A percentile compares a stretch with the other conserved stretches of the same genome.
Conservation (phyloP, 2,329 filamentous ascomycete species). For the Fusarium sp. region DNA sequence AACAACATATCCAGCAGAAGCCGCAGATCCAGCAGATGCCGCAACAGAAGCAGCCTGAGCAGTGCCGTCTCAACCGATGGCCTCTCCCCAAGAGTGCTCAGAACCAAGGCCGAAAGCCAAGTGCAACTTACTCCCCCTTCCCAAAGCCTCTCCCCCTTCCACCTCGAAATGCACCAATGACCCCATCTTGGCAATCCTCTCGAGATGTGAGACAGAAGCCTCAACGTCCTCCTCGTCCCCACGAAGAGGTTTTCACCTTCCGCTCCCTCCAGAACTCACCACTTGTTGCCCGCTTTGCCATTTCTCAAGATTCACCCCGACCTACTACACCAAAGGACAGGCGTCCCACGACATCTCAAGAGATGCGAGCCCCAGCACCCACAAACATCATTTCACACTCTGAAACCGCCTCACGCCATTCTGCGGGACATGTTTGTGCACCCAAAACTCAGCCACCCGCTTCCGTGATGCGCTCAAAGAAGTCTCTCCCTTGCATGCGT, state of each 20-base stretch:
- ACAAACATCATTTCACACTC: conserved; percentile 23
- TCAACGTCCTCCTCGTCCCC: conserved; percentile 44
- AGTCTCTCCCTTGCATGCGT: conserved; percentile 42
- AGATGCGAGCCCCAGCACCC: conserved; percentile 9
- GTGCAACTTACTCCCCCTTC: conserved; percentile 53
- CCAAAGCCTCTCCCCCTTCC: conserved; percentile 51
- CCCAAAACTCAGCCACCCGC: conserved; percentile 22
- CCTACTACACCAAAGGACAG: conserved; percentile 28
- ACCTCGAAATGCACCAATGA: conserved; percentile 41
- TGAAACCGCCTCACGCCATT: conserved; percentile 36
- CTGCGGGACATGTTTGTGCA: conserved; percentile 36
- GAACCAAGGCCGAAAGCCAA: conserved; percentile 35
- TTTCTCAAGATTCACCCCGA: conserved; percentile 26
- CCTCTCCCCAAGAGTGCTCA: conserved; percentile 40
- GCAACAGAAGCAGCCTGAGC: conserved; percentile 30
- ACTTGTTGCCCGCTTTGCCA: conserved; percentile 19
- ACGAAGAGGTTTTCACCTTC: conserved; percentile 34
- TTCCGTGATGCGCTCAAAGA: conserved; percentile 38
- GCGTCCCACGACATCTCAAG: conserved; percentile 25
- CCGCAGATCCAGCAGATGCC: neutral
- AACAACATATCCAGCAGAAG: conserved; percentile 3
- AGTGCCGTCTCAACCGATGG: conserved; percentile 40
- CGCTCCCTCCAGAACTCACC: conserved; percentile 27
- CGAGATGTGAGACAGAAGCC: conserved; percentile 37
- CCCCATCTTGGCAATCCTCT: conserved; percentile 44